Base-by-base conservation (phyloP, 177 flowering plant genomes). In the Tripterygium wilfordii region DNA sequence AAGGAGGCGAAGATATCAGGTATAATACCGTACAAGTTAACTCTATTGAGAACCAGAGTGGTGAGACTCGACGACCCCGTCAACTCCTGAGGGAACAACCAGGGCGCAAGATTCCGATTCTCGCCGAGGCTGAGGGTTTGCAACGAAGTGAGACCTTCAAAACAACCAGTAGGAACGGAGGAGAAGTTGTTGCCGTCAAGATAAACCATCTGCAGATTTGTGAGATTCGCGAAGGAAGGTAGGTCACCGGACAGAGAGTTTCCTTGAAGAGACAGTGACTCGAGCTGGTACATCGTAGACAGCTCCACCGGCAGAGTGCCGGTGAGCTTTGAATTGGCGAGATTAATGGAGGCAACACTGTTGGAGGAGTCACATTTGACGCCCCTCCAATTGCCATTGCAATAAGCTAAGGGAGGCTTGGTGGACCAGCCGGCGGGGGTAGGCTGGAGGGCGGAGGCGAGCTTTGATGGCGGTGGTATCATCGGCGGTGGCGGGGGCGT, bases 81-180 rank as follows among this genome's bases (percentile, higher is more conserved):
- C 17, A 47, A 30, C 33, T 33, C 51, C 1, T 15, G 1, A 9
- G 51, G 50, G 1, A 47, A 18, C 3, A 9, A 7, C 51, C 51
- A 47, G 9, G 27, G 28, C 1, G 37, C 27, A 6, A 47, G 39
- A 32, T 47, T 33, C 12, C 2, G 28, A 17, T 47, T 47, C 23
- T 47, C 9, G 39, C 39, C 33, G 12, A 47, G 18, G 39, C 37
- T 32, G 4, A 47, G 13, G 16, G 7, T 22, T 20, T 31, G 38
- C 26, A 47, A 15, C 13, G 17, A 3, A 16, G 51, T 47, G 39
- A 47, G 39, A 0, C 51, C 51, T 12, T 33, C 16, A 13, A 40
- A 40, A 26, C 3, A 40, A 21, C 16, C 44, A 9, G 7, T 14
- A 20, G 44, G 44, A 6, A 40, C 12, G 14, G 9, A 2, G 5